Conservation (phyloP, 2,329 filamentous ascomycete species). For the Fusarium albosuccineum region DNA sequence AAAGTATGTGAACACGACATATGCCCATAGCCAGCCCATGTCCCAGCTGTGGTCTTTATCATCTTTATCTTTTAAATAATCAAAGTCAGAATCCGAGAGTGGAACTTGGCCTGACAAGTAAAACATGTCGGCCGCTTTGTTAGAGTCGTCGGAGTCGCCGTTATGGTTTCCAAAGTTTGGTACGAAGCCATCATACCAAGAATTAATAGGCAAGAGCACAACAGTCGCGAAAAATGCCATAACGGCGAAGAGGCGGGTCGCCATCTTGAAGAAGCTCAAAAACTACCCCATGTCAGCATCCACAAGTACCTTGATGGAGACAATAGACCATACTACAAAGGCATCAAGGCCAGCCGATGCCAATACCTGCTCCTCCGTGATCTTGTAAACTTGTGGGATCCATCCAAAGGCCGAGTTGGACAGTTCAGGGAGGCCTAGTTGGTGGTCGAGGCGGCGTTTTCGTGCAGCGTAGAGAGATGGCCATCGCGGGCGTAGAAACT, state of each 20-base stretch:
- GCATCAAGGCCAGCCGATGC: conserved; percentile 93
- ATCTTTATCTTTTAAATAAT: conserved; percentile 47
- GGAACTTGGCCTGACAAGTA: conserved; percentile 28
- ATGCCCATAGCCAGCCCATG: conserved; percentile 83
- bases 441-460: conserved; percentile 76
- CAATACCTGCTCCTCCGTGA: conserved; percentile 90
- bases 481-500: conserved; percentile 93
- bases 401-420: conserved; percentile 91
- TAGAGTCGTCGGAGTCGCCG: not conserved
- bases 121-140: conserved; percentile 1
- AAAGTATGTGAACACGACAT: conserved; percentile 93
- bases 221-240: conserved; percentile 85
- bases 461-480: conserved; percentile 89
- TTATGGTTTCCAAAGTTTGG: conserved; percentile 6
- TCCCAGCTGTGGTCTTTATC: conserved; percentile 53
- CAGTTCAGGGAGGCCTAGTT: conserved; percentile 77
- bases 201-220: conserved; percentile 89
- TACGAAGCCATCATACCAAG: conserved; percentile 60
- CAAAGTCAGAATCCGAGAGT: conserved; percentile 30
- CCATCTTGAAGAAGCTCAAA: conserved; percentile 95
- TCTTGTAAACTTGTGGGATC: conserved; percentile 86
- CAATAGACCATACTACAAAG: conserved; percentile 76
- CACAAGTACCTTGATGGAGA: not conserved
- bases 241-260: conserved; percentile 82
- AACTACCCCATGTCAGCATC: conserved; percentile 65